Conservation (phyloP, 1,284 basidiomycete genomes). For the Moniliophthora roreri region DNA sequence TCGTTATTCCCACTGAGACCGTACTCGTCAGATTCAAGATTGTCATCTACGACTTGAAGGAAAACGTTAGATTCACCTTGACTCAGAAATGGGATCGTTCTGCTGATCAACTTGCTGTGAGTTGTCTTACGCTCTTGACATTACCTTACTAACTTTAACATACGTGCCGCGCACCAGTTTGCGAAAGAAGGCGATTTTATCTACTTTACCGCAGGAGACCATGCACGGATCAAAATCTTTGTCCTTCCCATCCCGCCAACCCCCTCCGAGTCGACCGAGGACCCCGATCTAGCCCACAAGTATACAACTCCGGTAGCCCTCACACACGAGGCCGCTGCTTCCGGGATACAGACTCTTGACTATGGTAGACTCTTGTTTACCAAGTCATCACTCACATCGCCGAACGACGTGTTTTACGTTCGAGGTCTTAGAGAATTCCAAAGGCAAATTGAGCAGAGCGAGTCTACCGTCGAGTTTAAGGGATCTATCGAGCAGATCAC, state of each 20-base stretch:
- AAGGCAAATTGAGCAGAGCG: conserved; percentile 28
- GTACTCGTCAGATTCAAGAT: conserved; percentile 58
- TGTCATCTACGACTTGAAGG: conserved; percentile 73
- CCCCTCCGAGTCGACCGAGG: neutral
- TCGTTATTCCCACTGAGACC: conserved; percentile 9
- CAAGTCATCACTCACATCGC: conserved; percentile 66
- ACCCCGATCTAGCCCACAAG: conserved; percentile 43
- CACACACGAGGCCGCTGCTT: conserved; percentile 54
- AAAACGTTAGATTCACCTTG: conserved; percentile 65
- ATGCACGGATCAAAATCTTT: conserved; percentile 76
- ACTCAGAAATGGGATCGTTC: conserved; percentile 86
- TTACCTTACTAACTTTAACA: too few species aligned
- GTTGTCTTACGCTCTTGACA: conserved; percentile 19
- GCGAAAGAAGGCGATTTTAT: conserved; percentile 67
- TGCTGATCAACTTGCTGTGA: conserved; percentile 57
- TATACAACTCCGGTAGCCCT: conserved; percentile 58
- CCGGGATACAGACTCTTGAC: conserved; percentile 58
- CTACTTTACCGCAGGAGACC: conserved; percentile 75
- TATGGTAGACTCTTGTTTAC: conserved; percentile 67
- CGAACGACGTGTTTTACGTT: conserved; percentile 73
- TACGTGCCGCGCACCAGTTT: too few species aligned
- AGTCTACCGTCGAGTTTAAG: conserved; percentile 23
- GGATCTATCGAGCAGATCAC: conserved; percentile 54
- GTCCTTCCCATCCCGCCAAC: conserved; percentile 53
- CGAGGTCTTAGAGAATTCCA: conserved; percentile 44